Evolutionary conservation across 78 protist genomes (phyloP).

Genomic region (Speleostelium caveatum): DNA sequence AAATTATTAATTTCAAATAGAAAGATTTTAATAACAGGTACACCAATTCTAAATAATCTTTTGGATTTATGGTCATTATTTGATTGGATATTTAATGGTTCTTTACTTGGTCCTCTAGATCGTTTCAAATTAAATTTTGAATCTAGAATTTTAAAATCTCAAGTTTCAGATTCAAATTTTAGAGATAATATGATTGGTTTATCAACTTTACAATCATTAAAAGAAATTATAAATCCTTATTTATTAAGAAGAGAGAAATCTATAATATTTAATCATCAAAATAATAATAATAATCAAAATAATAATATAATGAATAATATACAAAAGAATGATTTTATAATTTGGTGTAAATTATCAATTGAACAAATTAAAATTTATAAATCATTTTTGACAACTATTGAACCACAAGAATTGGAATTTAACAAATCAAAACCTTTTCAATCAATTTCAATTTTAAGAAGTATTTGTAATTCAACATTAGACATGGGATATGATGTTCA

Average conservation of each 20-base stretch:
- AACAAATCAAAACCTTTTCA: conserved; percentile 66
- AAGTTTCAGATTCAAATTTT: conserved; percentile 4
- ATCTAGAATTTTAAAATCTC: conserved; percentile 37
- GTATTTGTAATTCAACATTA: conserved; percentile 80
- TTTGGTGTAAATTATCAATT: conserved; percentile 78
- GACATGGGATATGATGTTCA: conserved; percentile 34
- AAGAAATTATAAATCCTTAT: conserved; percentile 74
- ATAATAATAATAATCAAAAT: background rate
- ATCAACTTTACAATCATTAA: conserved; percentile 61
- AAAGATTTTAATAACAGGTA: conserved; percentile 87
- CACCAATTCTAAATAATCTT: conserved; percentile 90
- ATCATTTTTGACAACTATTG: conserved; percentile 46
- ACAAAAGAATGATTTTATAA: conserved; percentile 81
- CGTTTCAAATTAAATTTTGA: conserved; percentile 25
- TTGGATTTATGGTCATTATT: conserved; percentile 89
- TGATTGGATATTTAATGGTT: conserved; percentile 69
- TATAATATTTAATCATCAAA: conserved; percentile 26
- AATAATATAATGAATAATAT: background rate
- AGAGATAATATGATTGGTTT: conserved; percentile 30
- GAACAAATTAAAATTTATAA: conserved; percentile 80
- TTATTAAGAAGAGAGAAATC: conserved; percentile 88
- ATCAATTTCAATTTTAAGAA: conserved; percentile 81
- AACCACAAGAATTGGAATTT: conserved; percentile 48
- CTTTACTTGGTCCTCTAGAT: conserved; percentile 74
- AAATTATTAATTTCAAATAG: conserved; percentile 19